phyloP scores from a whole-genome alignment of 1,139 yeast genomes.

The Lodderomyces oxycetoniae region DNA sequence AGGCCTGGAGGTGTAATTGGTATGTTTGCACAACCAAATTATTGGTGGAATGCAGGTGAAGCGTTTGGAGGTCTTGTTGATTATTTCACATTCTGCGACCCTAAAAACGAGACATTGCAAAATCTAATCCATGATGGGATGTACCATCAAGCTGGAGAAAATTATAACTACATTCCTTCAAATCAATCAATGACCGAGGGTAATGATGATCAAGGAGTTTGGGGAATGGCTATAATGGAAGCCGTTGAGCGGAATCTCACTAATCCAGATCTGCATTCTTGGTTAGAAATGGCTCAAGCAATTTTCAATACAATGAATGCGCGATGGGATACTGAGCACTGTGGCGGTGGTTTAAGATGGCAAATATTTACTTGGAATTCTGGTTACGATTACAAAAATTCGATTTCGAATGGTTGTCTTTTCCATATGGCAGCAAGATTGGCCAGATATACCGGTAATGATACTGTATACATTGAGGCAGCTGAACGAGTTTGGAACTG shows the following conservation, averaged over 20 bases:
- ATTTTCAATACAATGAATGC: constrained; percentile 70
- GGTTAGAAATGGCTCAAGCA: constrained; percentile 72
- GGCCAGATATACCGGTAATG: constrained; percentile 65
- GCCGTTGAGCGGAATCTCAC: constrained; percentile 62
- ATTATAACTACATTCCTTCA: constrained; percentile 51
- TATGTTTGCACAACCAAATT: constrained; percentile 54
- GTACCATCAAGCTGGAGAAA: constrained; percentile 50
- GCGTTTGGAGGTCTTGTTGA: constrained; percentile 60
- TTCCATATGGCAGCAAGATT: constrained; percentile 76
- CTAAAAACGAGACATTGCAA: constrained; percentile 39
- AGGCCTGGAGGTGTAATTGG: constrained; percentile 56
- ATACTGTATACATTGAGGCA: constrained; percentile 49
- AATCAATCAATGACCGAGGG: constrained; percentile 64
- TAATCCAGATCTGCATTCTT: constrained; percentile 47
- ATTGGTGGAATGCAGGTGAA: constrained; percentile 74
- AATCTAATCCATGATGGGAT: constrained; percentile 36
- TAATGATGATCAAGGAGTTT: constrained; percentile 69
- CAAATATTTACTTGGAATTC: constrained; percentile 74
- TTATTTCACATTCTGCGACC: constrained; percentile 46
- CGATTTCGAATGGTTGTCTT: constrained; percentile 73
- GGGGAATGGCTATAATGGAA: constrained; percentile 59
- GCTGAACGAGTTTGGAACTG: constrained; percentile 70
- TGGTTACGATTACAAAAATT: constrained; percentile 76
- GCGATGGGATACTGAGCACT: constrained; percentile 64
- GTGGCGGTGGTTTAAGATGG: constrained; percentile 83